Evolutionary conservation across 345 rosid genomes (phyloP), one percentile per base, ranked within the genome.

Genomic region (Mangifera indica): DNA sequence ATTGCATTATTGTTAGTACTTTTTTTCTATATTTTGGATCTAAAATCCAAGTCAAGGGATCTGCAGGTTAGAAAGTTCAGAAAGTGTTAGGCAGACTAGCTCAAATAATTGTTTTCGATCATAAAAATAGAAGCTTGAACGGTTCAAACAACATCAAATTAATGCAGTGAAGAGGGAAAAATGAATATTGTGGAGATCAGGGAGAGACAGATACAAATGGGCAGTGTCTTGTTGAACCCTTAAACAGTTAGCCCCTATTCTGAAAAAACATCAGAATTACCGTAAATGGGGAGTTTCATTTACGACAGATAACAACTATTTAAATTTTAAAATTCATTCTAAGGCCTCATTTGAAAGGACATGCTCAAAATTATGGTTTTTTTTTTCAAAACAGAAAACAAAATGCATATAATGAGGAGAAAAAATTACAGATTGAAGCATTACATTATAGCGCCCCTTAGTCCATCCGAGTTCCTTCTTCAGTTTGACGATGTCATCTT

Each of bases 381-480:
- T 37, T 37, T 37, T 7, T 37, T 5, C 1, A 37, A 37, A 7
- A 29, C 32, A 29, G 12, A 3, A 29, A 29, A 64, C n/a, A 32
- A 7, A 60, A 32, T 17, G 52, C n/a, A 24, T 7, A 13, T 21
- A 60, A 37, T 51, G 15, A 42, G 49, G 40, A 46, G 15, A 48
- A 14, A 63, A 72, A 2, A 54, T 21, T 1, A 70, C 20, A 15
- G 48, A 46, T 32, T 32, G 29, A 18, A 76, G 69, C 68, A 78
- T 85, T 86, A 88, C 90, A 80, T 85, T 86, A 68, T 86, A 82
- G 80, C 88, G 85, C 65, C 85, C 86, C 56, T 82, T 76, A 69
- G 79, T 45, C 52, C 75, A 26, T 54, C 71, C 77, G 18, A 74
- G 51, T 57, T 73, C 83, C 66, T 72, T 46, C 52, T 11, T 63